Evolutionary conservation across 1,284 basidiomycete genomes (phyloP).

Genomic region (Retiboletus fuscus): DNA sequence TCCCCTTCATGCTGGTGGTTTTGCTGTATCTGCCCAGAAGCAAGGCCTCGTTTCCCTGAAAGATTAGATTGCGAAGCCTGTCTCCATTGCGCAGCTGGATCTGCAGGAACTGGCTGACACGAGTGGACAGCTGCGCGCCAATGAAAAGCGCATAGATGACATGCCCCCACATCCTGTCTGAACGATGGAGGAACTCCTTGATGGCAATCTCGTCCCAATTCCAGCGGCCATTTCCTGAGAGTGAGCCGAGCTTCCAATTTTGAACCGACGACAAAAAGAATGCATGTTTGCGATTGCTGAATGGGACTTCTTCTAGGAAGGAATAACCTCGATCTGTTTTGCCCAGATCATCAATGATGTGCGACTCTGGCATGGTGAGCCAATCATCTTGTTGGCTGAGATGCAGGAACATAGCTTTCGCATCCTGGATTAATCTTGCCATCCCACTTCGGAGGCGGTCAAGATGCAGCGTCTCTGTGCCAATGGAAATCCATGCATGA

Average conservation of each 20-base stretch:
- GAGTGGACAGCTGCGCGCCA: slow-evolving; percentile 4
- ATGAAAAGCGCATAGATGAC: slow-evolving; percentile 13
- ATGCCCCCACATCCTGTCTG: slow-evolving; percentile 5
- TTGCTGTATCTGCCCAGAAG: slow-evolving; percentile 22
- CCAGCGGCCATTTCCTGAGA: neutral
- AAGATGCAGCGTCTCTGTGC: slow-evolving; percentile 2
- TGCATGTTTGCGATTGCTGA: neutral
- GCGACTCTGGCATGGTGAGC: neutral
- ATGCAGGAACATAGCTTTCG: neutral
- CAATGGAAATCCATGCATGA: slow-evolving; percentile 18
- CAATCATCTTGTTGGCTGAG: neutral
- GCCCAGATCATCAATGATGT: slow-evolving; percentile 8
- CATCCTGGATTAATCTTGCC: neutral
- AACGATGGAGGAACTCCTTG: neutral
- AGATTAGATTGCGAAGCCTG: slow-evolving; percentile 6
- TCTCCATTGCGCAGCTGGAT: slow-evolving; percentile 17
- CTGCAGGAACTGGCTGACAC: slow-evolving; percentile 12
- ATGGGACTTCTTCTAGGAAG: slow-evolving; percentile 20
- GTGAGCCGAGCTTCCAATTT: neutral
- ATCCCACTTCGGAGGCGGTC: slow-evolving; percentile 9
- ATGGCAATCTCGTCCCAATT: slow-evolving; percentile 1
- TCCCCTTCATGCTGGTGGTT: slow-evolving; percentile 2
- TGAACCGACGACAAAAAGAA: slow-evolving; percentile 17
- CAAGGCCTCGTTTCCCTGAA: slow-evolving; percentile 19
- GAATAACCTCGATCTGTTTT: slow-evolving; percentile 15